Conservation (phyloP, 106 monocot genomes). For the Acorus calamus region DNA sequence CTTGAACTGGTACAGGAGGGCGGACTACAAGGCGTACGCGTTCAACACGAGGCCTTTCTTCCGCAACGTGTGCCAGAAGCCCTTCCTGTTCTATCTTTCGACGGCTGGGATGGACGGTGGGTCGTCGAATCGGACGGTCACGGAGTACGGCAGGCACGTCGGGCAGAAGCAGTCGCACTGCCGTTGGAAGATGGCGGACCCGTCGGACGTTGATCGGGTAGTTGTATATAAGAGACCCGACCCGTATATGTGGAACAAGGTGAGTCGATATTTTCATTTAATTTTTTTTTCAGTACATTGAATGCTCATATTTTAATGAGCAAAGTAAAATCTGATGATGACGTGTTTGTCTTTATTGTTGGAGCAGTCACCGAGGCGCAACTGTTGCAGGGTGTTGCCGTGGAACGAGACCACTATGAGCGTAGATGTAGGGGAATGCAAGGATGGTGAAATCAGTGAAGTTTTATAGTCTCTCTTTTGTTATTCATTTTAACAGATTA, state of each 20-base stretch:
- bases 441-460: conserved; percentile 40
- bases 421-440: conserved; percentile 54
- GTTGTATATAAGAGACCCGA: conserved; percentile 73
- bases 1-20: conserved; percentile 75
- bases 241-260: conserved; percentile 68
- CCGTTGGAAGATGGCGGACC: conserved; percentile 59
- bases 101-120: conserved; percentile 9
- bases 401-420: conserved; percentile 18
- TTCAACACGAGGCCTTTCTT: conserved; percentile 84
- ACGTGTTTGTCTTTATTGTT: not conserved
- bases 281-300: not conserved
- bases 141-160: conserved; percentile 27
- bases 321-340: too few species aligned
- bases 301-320: not conserved
- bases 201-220: conserved; percentile 41
- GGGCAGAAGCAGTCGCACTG: conserved; percentile 28
- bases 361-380: conserved; percentile 38
- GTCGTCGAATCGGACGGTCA: conserved; percentile 29
- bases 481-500: not conserved
- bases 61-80: conserved; percentile 68
- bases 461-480: not conserved
- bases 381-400: conserved; percentile 27
- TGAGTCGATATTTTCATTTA: conserved; percentile 6
- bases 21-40: conserved; percentile 74
- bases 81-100: conserved; percentile 55